Conservation (phyloP, 768 basidiomycete species). For the Pisolithus tinctorius region DNA sequence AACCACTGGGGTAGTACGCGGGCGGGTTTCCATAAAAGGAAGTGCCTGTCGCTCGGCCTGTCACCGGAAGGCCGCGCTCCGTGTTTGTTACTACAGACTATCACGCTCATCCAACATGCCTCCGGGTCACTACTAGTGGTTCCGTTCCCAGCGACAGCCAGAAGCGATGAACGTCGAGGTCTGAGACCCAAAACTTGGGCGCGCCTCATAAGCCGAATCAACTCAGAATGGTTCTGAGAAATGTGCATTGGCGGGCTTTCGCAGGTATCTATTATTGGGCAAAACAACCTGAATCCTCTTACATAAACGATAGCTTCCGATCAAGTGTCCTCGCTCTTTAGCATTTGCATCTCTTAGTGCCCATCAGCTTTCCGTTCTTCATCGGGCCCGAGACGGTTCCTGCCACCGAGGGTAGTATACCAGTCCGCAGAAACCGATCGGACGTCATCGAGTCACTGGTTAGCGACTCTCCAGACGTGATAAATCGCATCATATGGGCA, state of each 20-base stretch:
- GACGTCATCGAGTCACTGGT: conserved; percentile 34
- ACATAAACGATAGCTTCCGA: not conserved
- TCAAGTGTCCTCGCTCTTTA: not conserved
- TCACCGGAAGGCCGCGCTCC: too few relatives aligned
- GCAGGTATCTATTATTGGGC: too few relatives aligned
- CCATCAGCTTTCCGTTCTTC: conserved; percentile 63
- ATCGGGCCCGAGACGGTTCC: conserved; percentile 38
- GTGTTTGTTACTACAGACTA: too few relatives aligned
- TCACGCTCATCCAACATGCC: too few relatives aligned
- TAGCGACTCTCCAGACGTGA: conserved; percentile 29
- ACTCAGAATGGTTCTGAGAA: too few relatives aligned
- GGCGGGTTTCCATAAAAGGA: not conserved
- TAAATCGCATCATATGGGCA: conserved; percentile 36
- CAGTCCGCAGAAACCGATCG: conserved; percentile 31
- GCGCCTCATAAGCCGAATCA: too few relatives aligned
- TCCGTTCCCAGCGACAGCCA: too few relatives aligned
- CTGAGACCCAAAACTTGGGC: too few relatives aligned
- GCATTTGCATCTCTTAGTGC: not conserved
- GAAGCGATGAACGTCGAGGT: too few relatives aligned
- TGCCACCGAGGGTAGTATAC: conserved; percentile 33
- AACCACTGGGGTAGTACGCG: not conserved
- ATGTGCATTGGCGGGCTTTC: too few relatives aligned
- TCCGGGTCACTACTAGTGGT: too few relatives aligned
- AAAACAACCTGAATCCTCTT: too few relatives aligned
- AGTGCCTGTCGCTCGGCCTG: not conserved